Base-by-base conservation (phyloP, 805 yeast genomes). In the Candida boidinii region DNA sequence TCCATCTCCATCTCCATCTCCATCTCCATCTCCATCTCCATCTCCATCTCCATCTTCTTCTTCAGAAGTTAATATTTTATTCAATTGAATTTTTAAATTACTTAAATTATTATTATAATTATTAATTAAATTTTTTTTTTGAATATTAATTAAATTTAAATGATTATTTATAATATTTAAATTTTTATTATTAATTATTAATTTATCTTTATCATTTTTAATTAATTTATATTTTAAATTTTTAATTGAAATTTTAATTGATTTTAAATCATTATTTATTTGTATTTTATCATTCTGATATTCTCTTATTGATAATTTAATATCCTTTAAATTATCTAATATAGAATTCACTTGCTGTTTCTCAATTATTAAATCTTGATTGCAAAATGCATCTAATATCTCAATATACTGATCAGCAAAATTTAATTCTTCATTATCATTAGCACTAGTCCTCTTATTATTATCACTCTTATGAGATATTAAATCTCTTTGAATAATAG, bases 121-220 rank as follows among this genome's bases (percentile, higher is more conserved):
- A 5, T 37, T 35, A 2, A 41, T 35, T 17, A 43, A 36, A 44
- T 56, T 56, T 46, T 53, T 46, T 57, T 60, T 54, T 60, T 46
- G 44, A 51, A 46, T 19, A 46, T 57, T 36, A 43, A 43, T 21
- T 51, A 61, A 29, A 37, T 26, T 32, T 17, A 26, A 23, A 27
- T 44, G 44, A 15, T 44, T 49, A n/a, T 46, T 46, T 7, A 63
- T 54, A 36, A 47, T 51, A 28, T 33, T 41, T 9, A 42, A 43
- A 16, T 40, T 36, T 3, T 39, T 29, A 13, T 28, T 38, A 35
- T 43, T 28, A 40, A 43, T 39, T 17, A 46, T 32, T 30, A 41
- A 22, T 23, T 48, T 33, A 12, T 40, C 35, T 22, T 37, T 43
- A 35, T 42, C 49, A n/a, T 46, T 25, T 18, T 38, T 44, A 19